phyloP scores from a whole-genome alignment of 202 grass and related monocot genomes.

The Zoysia matrella region DNA sequence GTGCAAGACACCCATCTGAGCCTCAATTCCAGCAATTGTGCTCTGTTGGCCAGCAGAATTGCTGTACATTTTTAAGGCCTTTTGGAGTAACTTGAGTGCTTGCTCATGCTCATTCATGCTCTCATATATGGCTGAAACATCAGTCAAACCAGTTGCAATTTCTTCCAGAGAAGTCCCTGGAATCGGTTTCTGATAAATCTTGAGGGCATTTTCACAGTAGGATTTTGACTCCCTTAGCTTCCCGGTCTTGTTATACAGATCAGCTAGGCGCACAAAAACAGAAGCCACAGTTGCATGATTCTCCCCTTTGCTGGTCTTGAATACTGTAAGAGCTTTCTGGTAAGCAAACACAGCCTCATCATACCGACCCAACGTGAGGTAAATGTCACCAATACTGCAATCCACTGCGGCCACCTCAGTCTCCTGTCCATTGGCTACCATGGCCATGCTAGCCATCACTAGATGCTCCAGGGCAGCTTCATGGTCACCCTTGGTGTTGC shows the following conservation, averaged over 20 bases:
- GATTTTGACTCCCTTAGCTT: slow-evolving; percentile 96
- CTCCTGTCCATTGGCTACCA: slow-evolving; percentile 92
- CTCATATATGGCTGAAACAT: slow-evolving; percentile 98
- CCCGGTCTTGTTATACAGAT: slow-evolving; percentile 95
- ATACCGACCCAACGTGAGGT: slow-evolving; percentile 86
- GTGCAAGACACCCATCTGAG: slow-evolving; percentile 93
- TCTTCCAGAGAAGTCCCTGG: slow-evolving; percentile 95
- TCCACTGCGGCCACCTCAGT: slow-evolving; percentile 92
- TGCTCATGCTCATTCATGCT: slow-evolving; percentile 98
- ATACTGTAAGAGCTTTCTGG: slow-evolving; percentile 92
- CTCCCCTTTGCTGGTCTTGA: slow-evolving; percentile 94
- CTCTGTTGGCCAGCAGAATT: slow-evolving; percentile 95
- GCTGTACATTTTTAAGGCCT: slow-evolving; percentile 95
- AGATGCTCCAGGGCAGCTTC: slow-evolving; percentile 95
- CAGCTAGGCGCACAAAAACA: slow-evolving; percentile 91
- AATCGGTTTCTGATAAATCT: slow-evolving; percentile 96
- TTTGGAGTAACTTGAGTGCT: slow-evolving; percentile 96
- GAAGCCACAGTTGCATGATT: slow-evolving; percentile 93
- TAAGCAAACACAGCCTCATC: slow-evolving; percentile 97
- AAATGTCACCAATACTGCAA: slow-evolving; percentile 98
- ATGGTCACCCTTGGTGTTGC: slow-evolving; percentile 87
- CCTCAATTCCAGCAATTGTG: slow-evolving; percentile 90
- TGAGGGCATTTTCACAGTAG: slow-evolving; percentile 97
- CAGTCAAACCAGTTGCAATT: slow-evolving; percentile 87
- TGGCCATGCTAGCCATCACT: slow-evolving; percentile 84